A percentile compares a stretch with the other conserved stretches of the same genome.
Evolutionary conservation across 2,329 filamentous ascomycete species (phyloP).

Genomic region (Hyphodiscus sp.): DNA sequence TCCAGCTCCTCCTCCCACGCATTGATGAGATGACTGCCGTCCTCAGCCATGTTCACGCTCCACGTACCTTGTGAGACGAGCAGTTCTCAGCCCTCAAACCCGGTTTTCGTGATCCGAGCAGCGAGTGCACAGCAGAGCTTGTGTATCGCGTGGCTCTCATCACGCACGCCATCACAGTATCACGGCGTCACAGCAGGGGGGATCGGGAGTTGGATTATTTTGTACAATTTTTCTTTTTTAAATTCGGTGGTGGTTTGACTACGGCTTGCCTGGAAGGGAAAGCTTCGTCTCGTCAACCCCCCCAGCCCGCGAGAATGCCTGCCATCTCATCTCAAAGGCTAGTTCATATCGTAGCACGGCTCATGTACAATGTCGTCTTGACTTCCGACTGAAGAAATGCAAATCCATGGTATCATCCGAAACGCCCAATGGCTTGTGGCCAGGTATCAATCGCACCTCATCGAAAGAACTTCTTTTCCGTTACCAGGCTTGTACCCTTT

Average conservation of each 20-base stretch:
- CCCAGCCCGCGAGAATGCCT: background rate
- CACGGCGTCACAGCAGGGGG: background rate
- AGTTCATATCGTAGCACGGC: slow-evolving; percentile 14
- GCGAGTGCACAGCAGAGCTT: background rate
- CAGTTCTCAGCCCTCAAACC: too few relatives aligned
- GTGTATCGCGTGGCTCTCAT: too few relatives aligned
- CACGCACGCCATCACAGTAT: background rate
- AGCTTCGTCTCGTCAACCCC: background rate
- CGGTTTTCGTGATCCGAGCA: too few relatives aligned
- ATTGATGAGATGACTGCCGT: too few relatives aligned
- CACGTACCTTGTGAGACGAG: too few relatives aligned
- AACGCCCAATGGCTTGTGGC: slow-evolving; percentile 15
- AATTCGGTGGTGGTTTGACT: too few relatives aligned
- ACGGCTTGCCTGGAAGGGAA: background rate
- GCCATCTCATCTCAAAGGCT: background rate
- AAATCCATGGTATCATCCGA: slow-evolving; percentile 28
- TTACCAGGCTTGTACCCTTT: background rate
- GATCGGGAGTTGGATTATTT: background rate
- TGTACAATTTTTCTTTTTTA: background rate
- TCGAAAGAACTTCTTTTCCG: background rate
- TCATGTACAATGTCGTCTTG: slow-evolving; percentile 11
- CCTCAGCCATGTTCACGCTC: too few relatives aligned
- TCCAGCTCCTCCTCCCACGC: too few relatives aligned
- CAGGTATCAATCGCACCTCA: slow-evolving; percentile 16
- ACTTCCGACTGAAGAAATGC: slow-evolving; percentile 10